Base-by-base conservation (phyloP, 495 filamentous ascomycete genomes). In the Penicillium bialowiezense region DNA sequence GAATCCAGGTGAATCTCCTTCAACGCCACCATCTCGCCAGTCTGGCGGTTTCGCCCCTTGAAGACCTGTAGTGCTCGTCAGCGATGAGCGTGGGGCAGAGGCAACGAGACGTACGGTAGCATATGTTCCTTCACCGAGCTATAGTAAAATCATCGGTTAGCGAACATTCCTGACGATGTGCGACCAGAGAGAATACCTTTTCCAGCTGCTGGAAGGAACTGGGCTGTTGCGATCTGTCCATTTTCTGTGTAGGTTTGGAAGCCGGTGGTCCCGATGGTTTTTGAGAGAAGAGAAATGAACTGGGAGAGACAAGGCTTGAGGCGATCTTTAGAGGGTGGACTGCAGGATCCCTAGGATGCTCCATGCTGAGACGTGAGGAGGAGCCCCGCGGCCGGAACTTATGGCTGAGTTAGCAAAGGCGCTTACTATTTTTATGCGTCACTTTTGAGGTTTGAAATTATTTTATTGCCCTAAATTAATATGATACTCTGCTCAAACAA, bases 1-100 rank as follows among this genome's bases (percentile, higher is more conserved):
- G 90, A 95, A 62, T 99, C 93, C 42, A 99, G 89, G 62, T 97
- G 93, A 58, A 99, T 99, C 74, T 99, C 95, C 71, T 99, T 99
- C 47, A 99, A 79, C 8, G 93, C 93, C 50, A 99, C 93, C 37
- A 96, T 81, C 66, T 97, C 93, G 62, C 91, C 92, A 2, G 90
- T 95, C 56, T 95, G 90, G 49, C 95, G 86, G 68, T 99, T 97
- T 43, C 89, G 86, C 28, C 95, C 93, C 78, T 97, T 99, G 80
- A 97, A 99, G 24, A 99, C 93, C 89, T 95, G 59, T 28, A 43
- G 35, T 45, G 40, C 33, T 53, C 33, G 51, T 64, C 51, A 65
- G 67, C 37, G 40, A 49, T 29, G 39, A 45, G 50, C 15, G 33
- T 43, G 24, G 26, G 13, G 10, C 41, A 40, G 51, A 38, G 38